phyloP scores from a whole-genome alignment of 805 yeast genomes.

The Vanderwaltozyma polyspora region DNA sequence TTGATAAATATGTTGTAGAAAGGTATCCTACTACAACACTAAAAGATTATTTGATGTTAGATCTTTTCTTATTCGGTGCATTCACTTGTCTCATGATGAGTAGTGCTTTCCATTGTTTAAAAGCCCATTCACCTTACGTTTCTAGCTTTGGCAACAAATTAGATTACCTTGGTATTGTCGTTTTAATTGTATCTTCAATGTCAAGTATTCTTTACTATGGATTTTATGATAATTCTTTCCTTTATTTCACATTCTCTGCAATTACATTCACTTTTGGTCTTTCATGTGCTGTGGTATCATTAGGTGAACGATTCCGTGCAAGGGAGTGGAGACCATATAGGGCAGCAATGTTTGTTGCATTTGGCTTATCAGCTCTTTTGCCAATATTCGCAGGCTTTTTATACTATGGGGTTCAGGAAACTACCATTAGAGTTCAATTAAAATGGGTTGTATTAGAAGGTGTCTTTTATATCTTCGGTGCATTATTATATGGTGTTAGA shows the following conservation, averaged over 20 bases:
- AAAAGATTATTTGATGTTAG: conserved; percentile 29
- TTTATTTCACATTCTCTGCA: conserved; percentile 30
- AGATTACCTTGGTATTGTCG: conserved; percentile 66
- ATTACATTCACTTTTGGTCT: conserved; percentile 47
- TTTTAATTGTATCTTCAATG: conserved; percentile 54
- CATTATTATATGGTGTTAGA: conserved; percentile 64
- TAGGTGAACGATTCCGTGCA: conserved; percentile 55
- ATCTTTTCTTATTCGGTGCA: conserved; percentile 40
- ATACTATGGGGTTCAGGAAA: conserved; percentile 38
- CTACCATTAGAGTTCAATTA: conserved; percentile 42
- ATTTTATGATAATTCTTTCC: conserved; percentile 33
- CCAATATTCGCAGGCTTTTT: conserved; percentile 51
- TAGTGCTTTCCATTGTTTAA: conserved; percentile 54
- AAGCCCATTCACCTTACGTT: conserved; percentile 49
- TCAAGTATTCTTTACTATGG: conserved; percentile 39
- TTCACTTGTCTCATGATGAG: conserved; percentile 51
- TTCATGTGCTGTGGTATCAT: conserved; percentile 51
- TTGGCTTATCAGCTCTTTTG: conserved; percentile 67
- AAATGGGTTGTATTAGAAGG: conserved; percentile 63
- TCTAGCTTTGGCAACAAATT: conserved; percentile 53
- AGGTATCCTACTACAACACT: conserved; percentile 32
- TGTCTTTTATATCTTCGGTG: conserved; percentile 65
- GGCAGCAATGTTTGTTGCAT: conserved; percentile 65
- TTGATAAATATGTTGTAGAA: conserved; percentile 25
- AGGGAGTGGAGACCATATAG: conserved; percentile 65